Evolutionary conservation across 495 filamentous ascomycete species (phyloP), one percentile per base, ranked within the genome.

Genomic region (Chlorociboria aeruginascens): DNA sequence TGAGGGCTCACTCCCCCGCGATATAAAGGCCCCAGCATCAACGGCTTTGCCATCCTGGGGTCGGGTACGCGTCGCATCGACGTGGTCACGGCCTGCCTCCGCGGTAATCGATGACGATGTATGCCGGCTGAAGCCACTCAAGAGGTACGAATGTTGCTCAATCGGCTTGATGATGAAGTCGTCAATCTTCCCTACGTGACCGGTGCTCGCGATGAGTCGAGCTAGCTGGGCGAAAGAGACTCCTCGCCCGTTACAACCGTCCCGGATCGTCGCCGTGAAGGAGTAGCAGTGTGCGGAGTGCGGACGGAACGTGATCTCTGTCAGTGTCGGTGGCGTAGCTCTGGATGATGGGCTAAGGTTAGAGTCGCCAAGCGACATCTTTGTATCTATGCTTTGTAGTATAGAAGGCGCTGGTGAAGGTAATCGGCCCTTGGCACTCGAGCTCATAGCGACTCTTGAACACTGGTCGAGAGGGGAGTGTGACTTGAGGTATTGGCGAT

Each of bases 231-330:
- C 45, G 17, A 55, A 55, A 48, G 52, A 51, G 42, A 62, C 51
- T 46, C 71, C 68, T 39, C 72, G 56, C 0, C 70, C 70, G n/a
- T 70, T 70, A 42, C 69, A 70, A 41, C 73, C 67, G 49, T 76
- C 71, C 45, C 72, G 71, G 47, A 76, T 71, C 11, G 75, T 55
- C 58, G 73, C 48, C 4, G 69, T 76, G 29, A 73, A 69, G 8
- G 70, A 70, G 50, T 67, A 39, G 45, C 35, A 48, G 25, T 38
- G 45, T 40, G 45, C 6, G 11, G 32, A 46, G 30, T 46, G 44
- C 16, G 25, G 44, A 35, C 44, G 44, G 33, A 46, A 46, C 37
- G 20, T 37, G 17, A 40, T 9, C 38, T 40, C 38, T 3, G 7
- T 40, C 16, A 40, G 44, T 6, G 32, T 46, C 10, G 20, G 44